Evolutionary conservation across 2,329 filamentous ascomycete species (phyloP).

Genomic region (Penicillium sp.): DNA sequence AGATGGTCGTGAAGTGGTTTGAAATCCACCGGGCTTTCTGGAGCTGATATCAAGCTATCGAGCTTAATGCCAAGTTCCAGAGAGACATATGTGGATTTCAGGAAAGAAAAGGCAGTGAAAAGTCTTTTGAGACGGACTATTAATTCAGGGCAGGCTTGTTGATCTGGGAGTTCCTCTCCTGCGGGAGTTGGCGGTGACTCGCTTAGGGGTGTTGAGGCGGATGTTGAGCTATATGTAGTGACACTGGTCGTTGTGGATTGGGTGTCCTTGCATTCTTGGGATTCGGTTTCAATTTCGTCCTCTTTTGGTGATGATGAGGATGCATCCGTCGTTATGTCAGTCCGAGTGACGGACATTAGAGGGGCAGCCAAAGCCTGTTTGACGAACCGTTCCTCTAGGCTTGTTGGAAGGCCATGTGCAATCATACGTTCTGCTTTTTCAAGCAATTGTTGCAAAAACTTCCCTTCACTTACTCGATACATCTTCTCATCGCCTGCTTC

Average conservation of each 20-base stretch:
- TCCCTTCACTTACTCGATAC: conserved; percentile 77
- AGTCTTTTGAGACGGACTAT: conserved; percentile 53
- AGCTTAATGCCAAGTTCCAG: conserved; percentile 43
- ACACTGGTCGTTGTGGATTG: conserved; percentile 36
- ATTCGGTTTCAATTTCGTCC: conserved; percentile 32
- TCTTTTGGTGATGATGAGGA: conserved; percentile 1
- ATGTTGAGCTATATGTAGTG: conserved; percentile 39
- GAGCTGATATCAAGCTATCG: conserved; percentile 43
- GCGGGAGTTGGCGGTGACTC: conserved; percentile 31
- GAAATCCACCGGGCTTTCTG: conserved; percentile 66
- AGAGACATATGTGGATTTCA: conserved; percentile 56
- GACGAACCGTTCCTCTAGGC: conserved; percentile 86
- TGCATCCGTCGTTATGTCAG: conserved; percentile 47
- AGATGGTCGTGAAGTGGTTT: conserved; percentile 73
- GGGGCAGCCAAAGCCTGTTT: conserved; percentile 76
- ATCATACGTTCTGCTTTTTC: conserved; percentile 74
- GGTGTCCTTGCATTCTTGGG: conserved; percentile 34
- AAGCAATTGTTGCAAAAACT: conserved; percentile 69
- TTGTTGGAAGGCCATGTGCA: conserved; percentile 69
- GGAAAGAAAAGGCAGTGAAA: conserved; percentile 55
- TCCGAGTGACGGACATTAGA: conserved; percentile 68
- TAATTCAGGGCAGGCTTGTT: conserved; percentile 37
- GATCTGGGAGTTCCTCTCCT: conserved; percentile 25
- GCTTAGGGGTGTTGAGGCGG: conserved; percentile 44
- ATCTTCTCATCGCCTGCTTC: conserved; percentile 83